Conservation (phyloP, 2,329 filamentous ascomycete genomes). For the Penicillium nordicum region DNA sequence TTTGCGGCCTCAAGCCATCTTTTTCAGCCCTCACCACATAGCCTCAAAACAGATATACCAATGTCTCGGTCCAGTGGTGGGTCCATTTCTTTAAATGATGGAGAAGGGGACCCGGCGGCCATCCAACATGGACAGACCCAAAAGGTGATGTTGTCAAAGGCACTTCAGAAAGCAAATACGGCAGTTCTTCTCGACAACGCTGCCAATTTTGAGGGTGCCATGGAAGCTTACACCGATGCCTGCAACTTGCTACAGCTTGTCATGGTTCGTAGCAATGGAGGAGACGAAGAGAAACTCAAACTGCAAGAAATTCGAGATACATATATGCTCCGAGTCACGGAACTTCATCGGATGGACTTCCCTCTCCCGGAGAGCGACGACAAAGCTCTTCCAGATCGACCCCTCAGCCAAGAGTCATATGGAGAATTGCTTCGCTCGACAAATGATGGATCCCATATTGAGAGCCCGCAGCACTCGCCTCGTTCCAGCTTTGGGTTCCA, state of each 20-base stretch:
- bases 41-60: constrained; percentile 8
- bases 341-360: constrained; percentile 68
- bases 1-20: constrained; percentile 18
- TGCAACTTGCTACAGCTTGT: constrained; percentile 85
- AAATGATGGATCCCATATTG: constrained; percentile 27
- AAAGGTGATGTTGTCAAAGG: constrained; percentile 95
- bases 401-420: constrained; percentile 57
- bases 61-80: constrained; percentile 26
- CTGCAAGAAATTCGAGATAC: constrained; percentile 88
- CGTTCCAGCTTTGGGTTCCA: constrained; percentile 48
- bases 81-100: constrained; percentile 24
- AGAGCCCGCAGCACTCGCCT: constrained; percentile 41
- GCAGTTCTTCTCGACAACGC: constrained; percentile 95
- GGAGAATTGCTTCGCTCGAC: constrained; percentile 42
- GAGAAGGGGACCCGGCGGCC: constrained; percentile 28
- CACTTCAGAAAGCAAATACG: constrained; percentile 90
- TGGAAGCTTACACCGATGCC: constrained; percentile 86
- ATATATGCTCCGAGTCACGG: constrained; percentile 84
- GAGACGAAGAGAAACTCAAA: constrained; percentile 78
- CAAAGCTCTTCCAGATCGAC: constrained; percentile 73
- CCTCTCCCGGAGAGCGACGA: constrained; percentile 51
- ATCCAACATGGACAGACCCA: constrained; percentile 61
- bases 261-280: constrained; percentile 74
- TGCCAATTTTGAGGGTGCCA: constrained; percentile 86
- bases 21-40: constrained; percentile 14